Evolutionary conservation across 73 alveolate genomes (phyloP), one percentile per base, ranked within the genome.

Genomic region (Loxodes magnus): DNA sequence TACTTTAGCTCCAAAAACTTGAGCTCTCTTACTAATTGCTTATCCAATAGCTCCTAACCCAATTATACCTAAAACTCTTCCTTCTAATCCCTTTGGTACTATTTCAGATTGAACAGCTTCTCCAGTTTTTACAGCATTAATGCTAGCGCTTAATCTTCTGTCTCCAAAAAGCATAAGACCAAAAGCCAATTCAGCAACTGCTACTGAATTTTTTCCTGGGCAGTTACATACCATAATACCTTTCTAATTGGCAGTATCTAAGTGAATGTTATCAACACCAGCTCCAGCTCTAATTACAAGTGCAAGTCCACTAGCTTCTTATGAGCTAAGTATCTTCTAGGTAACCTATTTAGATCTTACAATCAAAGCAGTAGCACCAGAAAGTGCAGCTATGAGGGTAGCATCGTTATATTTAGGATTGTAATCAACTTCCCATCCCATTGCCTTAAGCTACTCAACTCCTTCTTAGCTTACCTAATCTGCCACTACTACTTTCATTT

Each of bases 241-340:
- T 12, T 70, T 67, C 38, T 60, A 46, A 14, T 75, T 38, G 29
- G 88, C 80, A 25, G 79, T 74, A 1, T 67, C 77, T 29, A 74
- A 61, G 31, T 84, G 93, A 25, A 84, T 74, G 46, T 78, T 84
- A 53, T 84, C 96, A 37, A 39, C 53, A 1, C 96, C 92, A 0
- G 96, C 96, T 26, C 96, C 96, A 0, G 96, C 96, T 34, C 96
- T 51, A 22, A 79, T 76, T 39, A 84, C 73, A 59, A 84, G 41
- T 29, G 70, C 65, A 27, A 84, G 67, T n/a, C n/a, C n/a, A n/a
- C n/a, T n/a, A 17, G 64, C 64, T 25, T 78, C 67, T 38, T 67
- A 31, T 14, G 90, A 71, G 26, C 72, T 84, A 14, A 84, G 67
- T 24, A 46, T 42, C 31, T 56, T 84, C 35, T 24, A 24, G 14